Evolutionary conservation across 1,139 yeast genomes (phyloP).

Genomic region (Hansenula anomala): DNA sequence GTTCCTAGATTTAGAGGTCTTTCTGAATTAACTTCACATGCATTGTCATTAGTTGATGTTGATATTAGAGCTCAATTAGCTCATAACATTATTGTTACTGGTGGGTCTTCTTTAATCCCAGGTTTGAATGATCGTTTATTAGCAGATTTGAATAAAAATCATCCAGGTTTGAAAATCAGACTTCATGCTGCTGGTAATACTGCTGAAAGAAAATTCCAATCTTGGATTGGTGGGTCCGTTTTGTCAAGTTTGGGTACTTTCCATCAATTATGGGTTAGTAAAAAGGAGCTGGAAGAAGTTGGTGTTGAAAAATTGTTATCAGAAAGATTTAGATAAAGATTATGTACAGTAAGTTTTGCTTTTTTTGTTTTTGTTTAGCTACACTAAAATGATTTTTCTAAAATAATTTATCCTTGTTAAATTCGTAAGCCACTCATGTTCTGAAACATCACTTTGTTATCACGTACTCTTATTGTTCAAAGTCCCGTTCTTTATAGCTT

Average conservation of each 20-base stretch:
- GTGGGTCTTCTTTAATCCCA: constrained; percentile 84
- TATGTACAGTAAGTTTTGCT: too few relatives aligned
- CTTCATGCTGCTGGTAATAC: constrained; percentile 85
- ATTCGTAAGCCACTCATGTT: too few relatives aligned
- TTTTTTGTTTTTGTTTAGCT: not conserved
- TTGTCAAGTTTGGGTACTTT: constrained; percentile 90
- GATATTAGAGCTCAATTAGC: constrained; percentile 89
- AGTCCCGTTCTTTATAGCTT: constrained; percentile 11
- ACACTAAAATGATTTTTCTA: too few relatives aligned
- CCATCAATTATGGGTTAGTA: constrained; percentile 96
- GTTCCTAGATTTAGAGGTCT: constrained; percentile 45
- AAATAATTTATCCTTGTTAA: too few relatives aligned
- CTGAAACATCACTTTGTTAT: too few relatives aligned
- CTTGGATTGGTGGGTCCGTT: constrained; percentile 97
- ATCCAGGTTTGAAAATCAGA: constrained; percentile 91
- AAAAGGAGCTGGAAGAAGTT: constrained; percentile 85
- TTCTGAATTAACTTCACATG: constrained; percentile 63
- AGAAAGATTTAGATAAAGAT: constrained; percentile 70
- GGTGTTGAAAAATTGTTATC: constrained; percentile 77
- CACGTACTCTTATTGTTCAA: not conserved
- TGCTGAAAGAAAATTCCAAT: constrained; percentile 75
- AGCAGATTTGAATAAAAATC: constrained; percentile 62
- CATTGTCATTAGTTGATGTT: constrained; percentile 72
- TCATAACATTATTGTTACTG: constrained; percentile 87
- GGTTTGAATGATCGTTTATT: constrained; percentile 81